These are phyloP conservation scores for Metarhizium sp. DNA, from an alignment of 2,329 filamentous ascomycete species.

Conservation along the genomic window DNA sequence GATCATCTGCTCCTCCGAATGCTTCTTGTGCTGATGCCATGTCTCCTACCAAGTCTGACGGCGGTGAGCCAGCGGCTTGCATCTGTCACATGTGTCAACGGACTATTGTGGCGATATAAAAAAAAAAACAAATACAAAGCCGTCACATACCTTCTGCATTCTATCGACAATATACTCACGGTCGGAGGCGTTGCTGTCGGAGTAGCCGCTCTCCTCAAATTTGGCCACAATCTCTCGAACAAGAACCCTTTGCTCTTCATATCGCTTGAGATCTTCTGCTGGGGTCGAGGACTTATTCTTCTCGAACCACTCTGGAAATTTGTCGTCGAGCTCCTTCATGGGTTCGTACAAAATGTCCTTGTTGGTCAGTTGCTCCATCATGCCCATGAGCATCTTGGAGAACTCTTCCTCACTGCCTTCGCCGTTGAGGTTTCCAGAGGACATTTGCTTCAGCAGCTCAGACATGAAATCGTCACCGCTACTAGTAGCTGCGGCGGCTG, in stretches of 20 bases:
- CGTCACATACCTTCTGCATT: slow-evolving; percentile 78
- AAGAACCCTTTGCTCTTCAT: slow-evolving; percentile 68
- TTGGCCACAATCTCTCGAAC: slow-evolving; percentile 80
- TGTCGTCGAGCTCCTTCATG: slow-evolving; percentile 92
- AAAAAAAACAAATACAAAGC: neutral
- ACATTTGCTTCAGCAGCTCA: slow-evolving; percentile 84
- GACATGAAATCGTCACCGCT: slow-evolving; percentile 71
- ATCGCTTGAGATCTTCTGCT: slow-evolving; percentile 66
- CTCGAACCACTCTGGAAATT: slow-evolving; percentile 83
- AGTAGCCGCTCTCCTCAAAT: slow-evolving; percentile 76
- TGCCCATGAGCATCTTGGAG: slow-evolving; percentile 87
- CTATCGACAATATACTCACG: slow-evolving; percentile 90
- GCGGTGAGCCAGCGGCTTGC: slow-evolving; percentile 90
- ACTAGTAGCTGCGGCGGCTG: slow-evolving; percentile 62
- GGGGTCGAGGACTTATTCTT: slow-evolving; percentile 61
- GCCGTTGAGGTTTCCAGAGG: slow-evolving; percentile 48
- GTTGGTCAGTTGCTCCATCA: slow-evolving; percentile 99
- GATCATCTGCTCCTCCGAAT: slow-evolving; percentile 50
- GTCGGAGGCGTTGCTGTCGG: slow-evolving; percentile 71
- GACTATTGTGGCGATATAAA: neutral
- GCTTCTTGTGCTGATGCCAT: slow-evolving; percentile 75
- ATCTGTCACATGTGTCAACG: slow-evolving; percentile 49
- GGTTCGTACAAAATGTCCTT: slow-evolving; percentile 98
- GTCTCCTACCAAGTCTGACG: slow-evolving; percentile 82
- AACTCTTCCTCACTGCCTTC: slow-evolving; percentile 70